Base-by-base conservation (phyloP, 1,139 yeast species). In the Candida neerlandica region DNA sequence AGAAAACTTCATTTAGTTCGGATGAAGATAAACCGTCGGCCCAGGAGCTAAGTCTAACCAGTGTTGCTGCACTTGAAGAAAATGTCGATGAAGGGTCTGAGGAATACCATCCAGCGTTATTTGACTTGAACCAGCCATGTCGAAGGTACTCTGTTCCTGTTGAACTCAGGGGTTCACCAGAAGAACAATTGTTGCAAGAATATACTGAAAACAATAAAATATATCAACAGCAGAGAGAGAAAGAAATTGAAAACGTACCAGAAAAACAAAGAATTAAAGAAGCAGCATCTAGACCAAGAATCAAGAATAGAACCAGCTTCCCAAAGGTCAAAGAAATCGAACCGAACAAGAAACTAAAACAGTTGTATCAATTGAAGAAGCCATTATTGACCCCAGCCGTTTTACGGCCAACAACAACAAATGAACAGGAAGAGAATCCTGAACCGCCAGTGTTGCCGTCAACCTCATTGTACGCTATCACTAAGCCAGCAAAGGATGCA, bases 381-480 rank as follows among this genome's bases (percentile, higher is more conserved):
- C 80, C 80, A 9, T 52, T 75, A 48, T 61, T 71, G 53, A 61
- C 67, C 6, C 80, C 80, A 2, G 80, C 80, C 2, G 80, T 74
- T 12, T 62, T 75, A 40, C 60, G 80, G 37, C 78, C 78, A 23
- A 40, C 46, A 4, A 33, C 47, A 23, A 49, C 50, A n/a, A 47
- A 48, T 39, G 48, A 45, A 12, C 45, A 43, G 15, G 45, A 42
- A 12, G 34, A 43, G 27, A 39, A 39, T 5, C 11, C 26, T 9
- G 23, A 47, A 30, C 43, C 43, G 15, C 29, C 18, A 18, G n/a
- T 27, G 10, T 14, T 32, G 7, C 19, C 45, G 15, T 30, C 40
- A 11, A 45, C 37, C 15, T 23, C 46, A 11, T 42, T 38, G 11
- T 48, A 50, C 21, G 38, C 45, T 6, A 45, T 50, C 10, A 45